Base-by-base conservation (phyloP, 768 basidiomycete genomes). In the Dendrothele bispora region DNA sequence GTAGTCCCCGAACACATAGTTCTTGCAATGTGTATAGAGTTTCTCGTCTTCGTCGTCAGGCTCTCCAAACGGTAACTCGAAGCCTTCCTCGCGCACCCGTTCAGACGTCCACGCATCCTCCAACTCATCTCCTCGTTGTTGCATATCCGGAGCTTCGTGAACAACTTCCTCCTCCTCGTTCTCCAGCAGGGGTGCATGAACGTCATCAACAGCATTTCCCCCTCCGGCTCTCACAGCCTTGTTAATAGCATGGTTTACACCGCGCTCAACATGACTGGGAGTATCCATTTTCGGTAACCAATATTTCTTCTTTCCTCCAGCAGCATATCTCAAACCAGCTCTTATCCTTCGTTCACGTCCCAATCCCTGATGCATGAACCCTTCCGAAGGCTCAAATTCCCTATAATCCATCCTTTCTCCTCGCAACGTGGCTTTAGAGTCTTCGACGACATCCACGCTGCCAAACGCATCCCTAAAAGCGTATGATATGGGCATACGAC, bases 361-460 rank as follows among this genome's bases (percentile, higher is more conserved):
- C 2, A 77, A 76, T 29, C 95, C 97, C 51, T 92, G 83, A 59
- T 99, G 95, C 65, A 98, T 85, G 51, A 80, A 82, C 2, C 94
- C 95, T 61, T 97, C 95, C 32, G 88, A 91, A 3, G 97, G 95
- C 61, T 99, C 97, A 62, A 95, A 99, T 46, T 90, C 89, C 39
- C 93, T 86, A 67, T 99, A 99, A 49, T 91, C 90, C 79, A 98
- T 93, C 3, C 95, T 91, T 55, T 88, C 79, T 10, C 95, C 95
- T 22, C 80, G 78, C 8, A 97, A 68, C 0, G 95, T 98, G 6
- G 81, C 71, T 55, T 86, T 84, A 5, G 80, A 78, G 64, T 99
- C 97, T 62, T 89, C 85, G 46, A 91, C 69, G 41, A 99, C 88
- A 61, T 99, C 97, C 48, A 83, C 80, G 41, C 83, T 54, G 5